A percentile compares a stretch with the other conserved stretches of the same genome.
phyloP scores from a whole-genome alignment of 345 rosid genomes.

The Litchi chinensis region DNA sequence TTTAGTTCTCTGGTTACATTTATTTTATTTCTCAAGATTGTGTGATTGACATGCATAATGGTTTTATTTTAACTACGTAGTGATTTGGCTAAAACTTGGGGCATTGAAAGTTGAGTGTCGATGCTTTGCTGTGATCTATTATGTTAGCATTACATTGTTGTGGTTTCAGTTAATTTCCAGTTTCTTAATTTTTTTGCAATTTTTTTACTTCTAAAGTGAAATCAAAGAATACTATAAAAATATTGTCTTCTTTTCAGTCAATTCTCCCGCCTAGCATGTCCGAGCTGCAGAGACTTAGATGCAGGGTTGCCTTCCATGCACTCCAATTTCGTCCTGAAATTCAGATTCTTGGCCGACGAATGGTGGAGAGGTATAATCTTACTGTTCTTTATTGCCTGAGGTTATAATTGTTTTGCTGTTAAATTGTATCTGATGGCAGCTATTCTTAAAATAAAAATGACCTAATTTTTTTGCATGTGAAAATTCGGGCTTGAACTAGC shows the following conservation, averaged over 20 bases:
- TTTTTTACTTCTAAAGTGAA: neutral
- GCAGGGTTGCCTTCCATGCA: slow-evolving; percentile 96
- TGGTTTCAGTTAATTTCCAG: neutral
- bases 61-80: neutral
- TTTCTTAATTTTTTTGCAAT: slow-evolving; percentile 4
- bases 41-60: neutral
- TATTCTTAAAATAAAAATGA: neutral
- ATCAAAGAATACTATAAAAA: slow-evolving; percentile 7
- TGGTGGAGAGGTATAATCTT: slow-evolving; percentile 76
- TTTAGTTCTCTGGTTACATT: neutral
- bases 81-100: neutral
- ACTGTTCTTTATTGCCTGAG: slow-evolving; percentile 4
- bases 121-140: neutral
- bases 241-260: slow-evolving; percentile 53
- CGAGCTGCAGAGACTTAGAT: slow-evolving; percentile 93
- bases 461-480: neutral
- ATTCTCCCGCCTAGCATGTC: slow-evolving; percentile 77
- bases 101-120: neutral
- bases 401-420: slow-evolving; percentile 8
- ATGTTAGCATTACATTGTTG: neutral
- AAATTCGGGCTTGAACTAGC: neutral
- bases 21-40: neutral
- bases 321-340: slow-evolving; percentile 90
- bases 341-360: slow-evolving; percentile 69
- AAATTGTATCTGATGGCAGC: neutral